These are phyloP conservation scores for Leccinum angustisporum DNA, from an alignment of 1,284 basidiomycete genomes.

Conservation along the genomic window DNA sequence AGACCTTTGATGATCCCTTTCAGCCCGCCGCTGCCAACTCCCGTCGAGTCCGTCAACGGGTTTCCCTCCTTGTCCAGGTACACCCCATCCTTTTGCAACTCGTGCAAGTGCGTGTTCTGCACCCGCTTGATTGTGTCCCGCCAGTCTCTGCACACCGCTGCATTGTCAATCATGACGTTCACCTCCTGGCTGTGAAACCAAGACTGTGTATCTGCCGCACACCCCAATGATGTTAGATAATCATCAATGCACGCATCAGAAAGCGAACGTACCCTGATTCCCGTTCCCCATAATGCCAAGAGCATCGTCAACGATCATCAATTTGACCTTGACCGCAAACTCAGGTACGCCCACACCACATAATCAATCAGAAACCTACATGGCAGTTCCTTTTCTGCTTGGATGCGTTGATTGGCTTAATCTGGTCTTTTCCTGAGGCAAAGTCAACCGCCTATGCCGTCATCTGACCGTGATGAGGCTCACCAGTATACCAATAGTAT, in stretches of 20 bases:
- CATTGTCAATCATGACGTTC: conserved; percentile 73
- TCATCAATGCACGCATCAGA: background rate
- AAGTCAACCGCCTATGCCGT: background rate
- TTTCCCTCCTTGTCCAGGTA: conserved; percentile 63
- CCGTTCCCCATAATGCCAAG: conserved; percentile 72
- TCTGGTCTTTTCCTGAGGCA: conserved; percentile 63
- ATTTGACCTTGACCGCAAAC: conserved; percentile 50
- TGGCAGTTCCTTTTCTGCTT: conserved; percentile 79
- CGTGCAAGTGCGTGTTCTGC: conserved; percentile 69
- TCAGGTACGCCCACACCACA: background rate
- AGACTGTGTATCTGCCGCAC: conserved; percentile 56
- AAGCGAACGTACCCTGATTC: conserved; percentile 44
- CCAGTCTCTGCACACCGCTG: conserved; percentile 62
- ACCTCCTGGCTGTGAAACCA: conserved; percentile 83
- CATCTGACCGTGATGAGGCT: conserved; percentile 7
- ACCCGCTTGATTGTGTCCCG: conserved; percentile 61
- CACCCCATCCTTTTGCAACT: conserved; percentile 63
- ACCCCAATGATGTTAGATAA: conserved; percentile 1
- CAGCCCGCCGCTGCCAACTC: conserved; percentile 32
- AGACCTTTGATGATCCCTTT: conserved; percentile 34
- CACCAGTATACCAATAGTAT: conserved; percentile 65
- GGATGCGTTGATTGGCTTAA: conserved; percentile 69
- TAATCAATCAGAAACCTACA: conserved; percentile 26
- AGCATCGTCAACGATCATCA: conserved; percentile 71
- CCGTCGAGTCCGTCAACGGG: conserved; percentile 34